A percentile compares a stretch with the other conserved stretches of the same genome.
These are phyloP conservation scores for Hyaloscypha variabilis DNA, from an alignment of 495 filamentous ascomycete species.

Conservation along the genomic window DNA sequence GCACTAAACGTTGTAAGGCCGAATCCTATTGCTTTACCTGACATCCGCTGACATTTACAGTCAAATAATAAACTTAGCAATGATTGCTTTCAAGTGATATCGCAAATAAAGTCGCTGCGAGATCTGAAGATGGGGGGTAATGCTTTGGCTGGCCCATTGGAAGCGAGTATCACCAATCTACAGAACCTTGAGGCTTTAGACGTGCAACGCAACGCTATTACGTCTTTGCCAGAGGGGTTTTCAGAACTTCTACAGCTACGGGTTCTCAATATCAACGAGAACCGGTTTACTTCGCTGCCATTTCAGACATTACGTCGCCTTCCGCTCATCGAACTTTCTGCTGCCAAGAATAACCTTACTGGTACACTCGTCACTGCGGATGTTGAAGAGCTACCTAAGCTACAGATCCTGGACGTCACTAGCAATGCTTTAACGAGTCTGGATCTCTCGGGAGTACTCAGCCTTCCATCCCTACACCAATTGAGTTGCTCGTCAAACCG, in stretches of 20 bases:
- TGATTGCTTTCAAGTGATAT: conserved; percentile 69
- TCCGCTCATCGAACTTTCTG: conserved; percentile 72
- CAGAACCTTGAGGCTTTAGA: conserved; percentile 76
- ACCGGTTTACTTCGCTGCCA: conserved; percentile 69
- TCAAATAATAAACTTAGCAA: conserved; percentile 80
- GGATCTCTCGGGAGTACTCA: conserved; percentile 53
- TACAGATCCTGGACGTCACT: conserved; percentile 77
- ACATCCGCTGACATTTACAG: conserved; percentile 38
- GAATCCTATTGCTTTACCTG: background rate
- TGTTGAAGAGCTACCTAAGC: conserved; percentile 55
- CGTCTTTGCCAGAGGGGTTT: conserved; percentile 71
- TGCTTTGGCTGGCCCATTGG: conserved; percentile 65
- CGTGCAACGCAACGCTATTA: conserved; percentile 77
- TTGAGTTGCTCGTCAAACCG: conserved; percentile 78
- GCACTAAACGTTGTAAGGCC: conserved; percentile 73
- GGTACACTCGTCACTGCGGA: conserved; percentile 69
- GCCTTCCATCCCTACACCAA: conserved; percentile 72
- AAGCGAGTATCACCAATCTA: conserved; percentile 58
- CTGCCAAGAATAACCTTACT: conserved; percentile 76
- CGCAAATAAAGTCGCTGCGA: conserved; percentile 67
- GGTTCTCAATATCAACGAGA: conserved; percentile 76
- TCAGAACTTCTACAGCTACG: conserved; percentile 66
- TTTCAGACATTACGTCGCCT: conserved; percentile 66
- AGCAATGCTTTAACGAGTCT: conserved; percentile 66
- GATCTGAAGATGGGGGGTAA: conserved; percentile 87